phyloP scores from a whole-genome alignment of 2,329 filamentous ascomycete species.

The Sporothrix sp. region DNA sequence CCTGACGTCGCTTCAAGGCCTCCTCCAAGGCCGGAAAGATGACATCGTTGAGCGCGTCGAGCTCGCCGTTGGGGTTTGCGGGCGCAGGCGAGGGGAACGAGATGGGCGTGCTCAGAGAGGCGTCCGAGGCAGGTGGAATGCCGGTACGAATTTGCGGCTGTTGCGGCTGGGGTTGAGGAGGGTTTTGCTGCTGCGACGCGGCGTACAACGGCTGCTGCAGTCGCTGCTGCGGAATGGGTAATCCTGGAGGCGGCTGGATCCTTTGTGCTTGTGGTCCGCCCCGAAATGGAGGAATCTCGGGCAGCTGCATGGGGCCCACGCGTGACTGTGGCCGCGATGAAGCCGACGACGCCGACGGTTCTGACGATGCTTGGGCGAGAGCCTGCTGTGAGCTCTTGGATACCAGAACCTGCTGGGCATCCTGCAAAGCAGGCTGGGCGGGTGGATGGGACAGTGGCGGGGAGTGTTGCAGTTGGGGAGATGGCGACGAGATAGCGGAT shows the following conservation, averaged over 20 bases:
- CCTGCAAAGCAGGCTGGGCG: constrained; percentile 12
- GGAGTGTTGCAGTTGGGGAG: not conserved
- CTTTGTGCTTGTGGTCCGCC: constrained; percentile 25
- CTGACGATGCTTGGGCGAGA: constrained; percentile 23
- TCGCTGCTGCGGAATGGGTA: not conserved
- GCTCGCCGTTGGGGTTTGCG: constrained; percentile 52
- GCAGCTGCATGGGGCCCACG: constrained; percentile 33
- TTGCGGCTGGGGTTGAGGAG: constrained; percentile 10
- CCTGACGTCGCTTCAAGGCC: constrained; percentile 70
- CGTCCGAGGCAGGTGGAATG: too few relatives aligned
- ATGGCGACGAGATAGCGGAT: constrained; percentile 22
- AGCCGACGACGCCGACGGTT: not conserved
- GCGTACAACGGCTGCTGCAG: not conserved
- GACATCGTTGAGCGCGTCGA: constrained; percentile 82
- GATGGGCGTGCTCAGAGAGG: constrained; percentile 24
- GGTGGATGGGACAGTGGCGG: not conserved
- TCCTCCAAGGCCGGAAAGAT: constrained; percentile 89
- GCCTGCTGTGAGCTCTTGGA: constrained; percentile 27
- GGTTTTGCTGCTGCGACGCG: not conserved
- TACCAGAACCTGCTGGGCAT: constrained; percentile 22
- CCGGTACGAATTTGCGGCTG: too few relatives aligned
- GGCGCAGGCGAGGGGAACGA: constrained; percentile 49
- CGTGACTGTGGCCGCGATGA: constrained; percentile 30
- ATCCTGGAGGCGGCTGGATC: constrained; percentile 12
- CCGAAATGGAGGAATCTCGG: constrained; percentile 48